These are phyloP conservation scores for Schwanniomyces occidentalis DNA, from an alignment of 805 yeast species.

Conservation along the genomic window DNA sequence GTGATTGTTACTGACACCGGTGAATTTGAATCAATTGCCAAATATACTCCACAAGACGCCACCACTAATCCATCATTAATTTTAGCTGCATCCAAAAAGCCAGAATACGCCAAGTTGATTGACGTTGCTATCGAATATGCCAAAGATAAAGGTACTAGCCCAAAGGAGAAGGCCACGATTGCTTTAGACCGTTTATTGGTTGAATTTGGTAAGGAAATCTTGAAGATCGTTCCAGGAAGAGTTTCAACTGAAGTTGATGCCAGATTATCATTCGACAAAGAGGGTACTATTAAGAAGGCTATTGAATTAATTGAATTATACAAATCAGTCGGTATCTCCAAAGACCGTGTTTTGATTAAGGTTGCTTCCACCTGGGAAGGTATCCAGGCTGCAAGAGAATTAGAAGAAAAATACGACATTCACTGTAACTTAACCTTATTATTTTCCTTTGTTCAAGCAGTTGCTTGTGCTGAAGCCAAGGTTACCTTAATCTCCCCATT, in stretches of 20 bases:
- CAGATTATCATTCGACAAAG: slow-evolving; percentile 92
- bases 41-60: slow-evolving; percentile 98
- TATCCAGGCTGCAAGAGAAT: slow-evolving; percentile 96
- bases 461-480: slow-evolving; percentile 97
- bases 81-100: slow-evolving; percentile 90
- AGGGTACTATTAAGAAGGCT: slow-evolving; percentile 93
- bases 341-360: slow-evolving; percentile 92
- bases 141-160: slow-evolving; percentile 50
- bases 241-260: slow-evolving; percentile 99
- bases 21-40: slow-evolving; percentile 96
- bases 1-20: slow-evolving; percentile 98
- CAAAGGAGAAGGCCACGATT: slow-evolving; percentile 68
- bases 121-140: slow-evolving; percentile 91
- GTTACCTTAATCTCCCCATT: slow-evolving; percentile 97
- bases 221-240: slow-evolving; percentile 96
- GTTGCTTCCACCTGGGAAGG: slow-evolving; percentile 99
- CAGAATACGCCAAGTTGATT: slow-evolving; percentile 84
- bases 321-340: slow-evolving; percentile 78
- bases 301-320: slow-evolving; percentile 84
- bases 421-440: slow-evolving; percentile 95
- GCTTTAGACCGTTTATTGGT: slow-evolving; percentile 93
- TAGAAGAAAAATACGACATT: slow-evolving; percentile 85
- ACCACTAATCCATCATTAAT: slow-evolving; percentile 98
- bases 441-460: slow-evolving; percentile 96
- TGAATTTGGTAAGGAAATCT: slow-evolving; percentile 93